Conservation (phyloP, 495 filamentous ascomycete species). For the Friedmanniomyces endolithicus region DNA sequence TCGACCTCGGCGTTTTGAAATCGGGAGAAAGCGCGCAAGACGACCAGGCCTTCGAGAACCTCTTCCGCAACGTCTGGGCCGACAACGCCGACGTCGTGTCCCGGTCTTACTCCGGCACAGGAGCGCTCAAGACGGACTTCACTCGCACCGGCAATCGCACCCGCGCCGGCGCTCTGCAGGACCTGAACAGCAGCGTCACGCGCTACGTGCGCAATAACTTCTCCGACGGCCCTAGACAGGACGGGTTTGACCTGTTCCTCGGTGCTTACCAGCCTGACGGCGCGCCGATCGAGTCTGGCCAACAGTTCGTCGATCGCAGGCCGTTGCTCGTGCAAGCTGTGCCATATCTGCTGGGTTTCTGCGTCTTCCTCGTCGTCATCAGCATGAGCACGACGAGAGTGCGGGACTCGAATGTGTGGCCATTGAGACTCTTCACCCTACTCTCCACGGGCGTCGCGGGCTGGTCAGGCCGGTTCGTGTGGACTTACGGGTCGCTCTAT, state of each 20-base stretch:
- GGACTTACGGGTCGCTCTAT: conserved; percentile 76
- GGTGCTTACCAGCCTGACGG: conserved; percentile 66
- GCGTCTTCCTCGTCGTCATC: conserved; percentile 77
- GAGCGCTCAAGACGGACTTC: conserved; percentile 91
- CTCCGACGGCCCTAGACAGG: conserved; percentile 79
- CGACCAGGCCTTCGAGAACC: conserved; percentile 63
- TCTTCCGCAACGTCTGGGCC: conserved; percentile 95
- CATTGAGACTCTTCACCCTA: conserved; percentile 62
- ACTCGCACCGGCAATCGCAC: conserved; percentile 83
- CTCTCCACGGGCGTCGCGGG: conserved; percentile 56
- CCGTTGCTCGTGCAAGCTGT: conserved; percentile 78
- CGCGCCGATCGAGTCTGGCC: conserved; percentile 46
- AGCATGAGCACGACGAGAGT: conserved; percentile 55
- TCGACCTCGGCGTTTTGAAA: conserved; percentile 62
- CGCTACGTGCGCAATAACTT: conserved; percentile 89
- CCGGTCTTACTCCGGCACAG: conserved; percentile 83
- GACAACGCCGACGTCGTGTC: conserved; percentile 96
- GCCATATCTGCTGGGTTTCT: conserved; percentile 79
- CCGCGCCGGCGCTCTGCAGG: conserved; percentile 65
- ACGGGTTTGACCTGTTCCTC: conserved; percentile 88
- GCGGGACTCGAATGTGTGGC: conserved; percentile 59
- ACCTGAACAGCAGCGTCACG: conserved; percentile 68
- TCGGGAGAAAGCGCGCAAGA: conserved; percentile 56
- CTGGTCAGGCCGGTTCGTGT: conserved; percentile 64
- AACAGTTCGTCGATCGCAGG: conserved; percentile 73